Evolutionary conservation across 2,329 filamentous ascomycete species (phyloP).

Genomic region (Alternaria sp.): DNA sequence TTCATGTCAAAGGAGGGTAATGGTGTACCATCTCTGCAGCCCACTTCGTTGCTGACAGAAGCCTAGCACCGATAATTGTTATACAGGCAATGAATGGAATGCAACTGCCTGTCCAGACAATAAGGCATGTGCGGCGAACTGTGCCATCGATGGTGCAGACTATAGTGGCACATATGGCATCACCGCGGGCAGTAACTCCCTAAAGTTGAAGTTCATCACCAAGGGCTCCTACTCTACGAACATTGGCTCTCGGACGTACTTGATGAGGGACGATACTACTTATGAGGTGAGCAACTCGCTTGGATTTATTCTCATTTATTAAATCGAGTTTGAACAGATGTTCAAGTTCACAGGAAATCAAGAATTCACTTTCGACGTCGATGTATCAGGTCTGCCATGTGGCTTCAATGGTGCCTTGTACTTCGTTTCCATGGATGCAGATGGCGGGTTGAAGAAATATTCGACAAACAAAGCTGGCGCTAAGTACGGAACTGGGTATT

Average conservation of each 20-base stretch:
- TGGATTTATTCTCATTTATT: not conserved
- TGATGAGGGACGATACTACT: constrained; percentile 47
- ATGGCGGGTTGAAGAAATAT: constrained; percentile 63
- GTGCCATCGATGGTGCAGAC: constrained; percentile 53
- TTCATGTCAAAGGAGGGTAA: constrained; percentile 51
- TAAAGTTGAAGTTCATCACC: constrained; percentile 66
- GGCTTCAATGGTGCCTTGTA: constrained; percentile 68
- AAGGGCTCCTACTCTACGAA: constrained; percentile 55
- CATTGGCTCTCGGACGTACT: constrained; percentile 50
- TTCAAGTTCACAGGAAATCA: constrained; percentile 54
- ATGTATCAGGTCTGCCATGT: constrained; percentile 69
- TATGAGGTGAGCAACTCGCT: constrained; percentile 25
- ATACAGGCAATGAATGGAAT: constrained; percentile 55
- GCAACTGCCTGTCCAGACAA: constrained; percentile 49
- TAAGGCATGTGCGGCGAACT: constrained; percentile 45
- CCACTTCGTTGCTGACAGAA: not conserved
- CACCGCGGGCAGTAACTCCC: constrained; percentile 59
- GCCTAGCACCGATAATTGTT: constrained; percentile 50
- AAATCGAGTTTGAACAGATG: constrained; percentile 27
- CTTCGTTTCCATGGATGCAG: constrained; percentile 66
- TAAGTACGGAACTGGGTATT: constrained; percentile 59
- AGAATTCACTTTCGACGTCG: constrained; percentile 56
- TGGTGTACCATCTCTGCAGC: not conserved
- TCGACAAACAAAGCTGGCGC: constrained; percentile 61
- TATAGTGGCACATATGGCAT: constrained; percentile 56